These are phyloP conservation scores for Maudiozyma pseudohumilis DNA, from an alignment of 805 yeast genomes.

Conservation along the genomic window DNA sequence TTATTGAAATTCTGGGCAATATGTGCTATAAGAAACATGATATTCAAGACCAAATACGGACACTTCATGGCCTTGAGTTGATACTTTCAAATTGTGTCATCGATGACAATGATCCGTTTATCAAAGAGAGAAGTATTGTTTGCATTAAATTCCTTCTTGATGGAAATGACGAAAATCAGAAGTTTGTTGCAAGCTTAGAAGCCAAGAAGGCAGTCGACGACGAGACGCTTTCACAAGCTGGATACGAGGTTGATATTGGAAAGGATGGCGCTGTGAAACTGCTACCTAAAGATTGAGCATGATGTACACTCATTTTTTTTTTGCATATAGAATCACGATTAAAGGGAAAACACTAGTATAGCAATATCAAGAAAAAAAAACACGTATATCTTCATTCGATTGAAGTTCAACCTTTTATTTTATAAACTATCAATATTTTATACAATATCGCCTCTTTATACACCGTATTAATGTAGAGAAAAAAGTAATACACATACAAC, in stretches of 20 bases:
- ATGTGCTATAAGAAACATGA: conserved; percentile 41
- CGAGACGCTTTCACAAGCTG: conserved; percentile 55
- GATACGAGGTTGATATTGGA: conserved; percentile 62
- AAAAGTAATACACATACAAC: background rate
- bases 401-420: conserved; percentile 2
- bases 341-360: background rate
- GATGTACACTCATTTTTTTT: background rate
- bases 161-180: conserved; percentile 60
- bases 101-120: conserved; percentile 81
- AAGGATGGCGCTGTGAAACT: conserved; percentile 57
- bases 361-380: background rate
- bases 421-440: background rate
- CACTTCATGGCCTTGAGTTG: conserved; percentile 56
- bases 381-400: conserved; percentile 2
- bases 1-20: conserved; percentile 57
- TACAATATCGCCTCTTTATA: too few relatives aligned
- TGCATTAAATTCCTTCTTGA: conserved; percentile 63
- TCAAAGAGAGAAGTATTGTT: conserved; percentile 73
- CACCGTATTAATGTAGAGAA: background rate
- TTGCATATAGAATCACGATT: background rate
- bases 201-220: conserved; percentile 58
- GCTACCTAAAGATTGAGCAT: conserved; percentile 21
- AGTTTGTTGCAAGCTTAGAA: conserved; percentile 65
- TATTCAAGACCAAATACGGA: conserved; percentile 61
- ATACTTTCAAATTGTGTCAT: conserved; percentile 73